These are phyloP conservation scores for Alternaria triticina DNA, from an alignment of 2,329 filamentous ascomycete species.

Conservation along the genomic window DNA sequence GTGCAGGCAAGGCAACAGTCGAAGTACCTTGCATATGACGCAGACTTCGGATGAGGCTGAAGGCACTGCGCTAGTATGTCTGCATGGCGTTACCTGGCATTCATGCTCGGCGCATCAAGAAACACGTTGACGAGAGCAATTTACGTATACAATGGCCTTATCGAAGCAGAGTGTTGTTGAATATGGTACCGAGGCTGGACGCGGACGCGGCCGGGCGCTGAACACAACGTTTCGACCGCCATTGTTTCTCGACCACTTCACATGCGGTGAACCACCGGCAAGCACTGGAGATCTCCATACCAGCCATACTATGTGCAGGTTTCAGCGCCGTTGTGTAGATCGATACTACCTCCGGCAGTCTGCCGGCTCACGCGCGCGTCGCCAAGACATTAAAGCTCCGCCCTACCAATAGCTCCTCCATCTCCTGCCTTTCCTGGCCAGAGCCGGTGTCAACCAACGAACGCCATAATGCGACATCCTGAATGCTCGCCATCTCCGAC, in stretches of 20 bases:
- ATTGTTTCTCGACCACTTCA: neutral
- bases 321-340: constrained; percentile 3
- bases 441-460: neutral
- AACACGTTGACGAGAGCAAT: neutral
- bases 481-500: neutral
- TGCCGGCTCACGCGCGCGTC: constrained; percentile 1
- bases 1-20: neutral
- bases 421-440: constrained; percentile 14
- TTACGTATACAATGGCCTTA: constrained; percentile 3
- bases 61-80: neutral
- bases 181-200: neutral
- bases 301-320: neutral
- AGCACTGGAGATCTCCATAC: neutral
- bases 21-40: neutral
- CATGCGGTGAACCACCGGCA: neutral
- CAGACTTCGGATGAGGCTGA: neutral
- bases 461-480: neutral
- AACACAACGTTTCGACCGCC: neutral
- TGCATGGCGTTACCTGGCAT: neutral
- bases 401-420: constrained; percentile 3
- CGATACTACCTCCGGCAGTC: constrained; percentile 1
- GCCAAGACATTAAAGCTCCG: constrained; percentile 4
- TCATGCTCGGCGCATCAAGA: neutral
- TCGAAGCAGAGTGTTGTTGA: neutral
- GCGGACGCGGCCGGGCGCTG: neutral